phyloP scores from a whole-genome alignment of 306 rosid species.

The Gleditsia sinensis region DNA sequence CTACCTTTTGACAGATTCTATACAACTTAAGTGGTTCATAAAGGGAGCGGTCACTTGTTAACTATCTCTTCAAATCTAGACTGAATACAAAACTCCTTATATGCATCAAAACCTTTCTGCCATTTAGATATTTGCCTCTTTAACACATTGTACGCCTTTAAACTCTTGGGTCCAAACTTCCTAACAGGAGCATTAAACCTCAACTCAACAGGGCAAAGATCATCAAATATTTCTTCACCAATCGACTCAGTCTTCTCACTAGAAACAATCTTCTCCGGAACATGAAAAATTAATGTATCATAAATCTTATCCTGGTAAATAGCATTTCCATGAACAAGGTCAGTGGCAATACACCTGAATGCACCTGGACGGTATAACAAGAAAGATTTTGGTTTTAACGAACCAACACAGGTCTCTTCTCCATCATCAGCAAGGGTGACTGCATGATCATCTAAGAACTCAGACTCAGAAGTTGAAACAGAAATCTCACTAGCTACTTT shows the following conservation, averaged over 20 bases:
- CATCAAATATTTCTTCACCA: conserved; percentile 54
- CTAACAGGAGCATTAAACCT: conserved; percentile 44
- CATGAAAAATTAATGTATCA: conserved; percentile 50
- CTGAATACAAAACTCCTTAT: conserved; percentile 37
- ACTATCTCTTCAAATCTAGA: conserved; percentile 27
- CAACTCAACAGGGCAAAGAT: conserved; percentile 58
- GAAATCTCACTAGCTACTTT: conserved; percentile 47
- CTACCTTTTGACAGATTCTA: too few relatives aligned
- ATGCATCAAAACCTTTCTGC: conserved; percentile 43
- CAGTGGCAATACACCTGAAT: conserved; percentile 20
- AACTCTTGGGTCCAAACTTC: conserved; percentile 43
- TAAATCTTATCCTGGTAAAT: conserved; percentile 31
- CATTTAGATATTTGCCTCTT: too few relatives aligned
- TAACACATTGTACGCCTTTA: too few relatives aligned
- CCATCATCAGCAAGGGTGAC: conserved; percentile 55
- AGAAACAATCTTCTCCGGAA: conserved; percentile 26
- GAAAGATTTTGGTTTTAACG: conserved; percentile 43
- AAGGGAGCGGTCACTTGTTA: conserved; percentile 2
- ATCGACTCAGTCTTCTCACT: conserved; percentile 31
- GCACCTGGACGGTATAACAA: conserved; percentile 38
- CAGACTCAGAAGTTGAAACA: conserved; percentile 25
- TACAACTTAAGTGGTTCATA: too few relatives aligned
- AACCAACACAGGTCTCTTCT: conserved; percentile 43
- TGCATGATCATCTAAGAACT: conserved; percentile 25
- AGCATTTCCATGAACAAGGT: conserved; percentile 28